Evolutionary conservation across 2,329 filamentous ascomycete genomes (phyloP).

Genomic region (Ampelomyces quisqualis): DNA sequence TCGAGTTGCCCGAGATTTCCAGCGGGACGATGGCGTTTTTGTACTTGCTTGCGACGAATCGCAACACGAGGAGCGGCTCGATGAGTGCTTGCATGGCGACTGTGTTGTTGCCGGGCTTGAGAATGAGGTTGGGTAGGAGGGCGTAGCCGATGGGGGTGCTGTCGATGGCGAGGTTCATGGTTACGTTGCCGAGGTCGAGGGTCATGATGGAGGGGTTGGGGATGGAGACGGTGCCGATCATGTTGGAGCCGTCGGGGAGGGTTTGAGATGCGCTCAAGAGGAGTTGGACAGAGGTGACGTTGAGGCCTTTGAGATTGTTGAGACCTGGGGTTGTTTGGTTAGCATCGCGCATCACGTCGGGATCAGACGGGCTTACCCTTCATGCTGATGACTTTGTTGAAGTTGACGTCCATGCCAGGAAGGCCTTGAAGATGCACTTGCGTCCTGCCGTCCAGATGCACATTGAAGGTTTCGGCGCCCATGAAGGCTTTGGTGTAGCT

Average conservation of each 20-base stretch:
- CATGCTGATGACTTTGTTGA: slow-evolving; percentile 59
- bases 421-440: slow-evolving; percentile 54
- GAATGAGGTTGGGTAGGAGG: slow-evolving; percentile 59
- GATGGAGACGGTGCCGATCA: slow-evolving; percentile 60
- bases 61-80: slow-evolving; percentile 53
- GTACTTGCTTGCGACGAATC: slow-evolving; percentile 52
- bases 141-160: slow-evolving; percentile 56
- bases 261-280: slow-evolving; percentile 40
- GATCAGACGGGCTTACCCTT: slow-evolving; percentile 48
- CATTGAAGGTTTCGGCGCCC: slow-evolving; percentile 50
- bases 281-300: slow-evolving; percentile 55
- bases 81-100: slow-evolving; percentile 58
- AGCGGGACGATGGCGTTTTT: slow-evolving; percentile 58
- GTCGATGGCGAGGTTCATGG: slow-evolving; percentile 60
- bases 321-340: slow-evolving; percentile 48
- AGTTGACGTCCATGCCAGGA: slow-evolving; percentile 54
- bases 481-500: slow-evolving; percentile 54
- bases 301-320: slow-evolving; percentile 57
- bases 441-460: slow-evolving; percentile 56
- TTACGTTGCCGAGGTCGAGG: slow-evolving; percentile 67
- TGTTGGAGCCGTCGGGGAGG: slow-evolving; percentile 57
- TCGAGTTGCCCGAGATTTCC: slow-evolving; percentile 55
- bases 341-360: slow-evolving; percentile 2
- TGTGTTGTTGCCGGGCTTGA: slow-evolving; percentile 60
- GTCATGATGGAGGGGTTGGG: slow-evolving; percentile 65